Evolutionary conservation across 805 yeast species (phyloP).

Genomic region (Candida namnaoensis): DNA sequence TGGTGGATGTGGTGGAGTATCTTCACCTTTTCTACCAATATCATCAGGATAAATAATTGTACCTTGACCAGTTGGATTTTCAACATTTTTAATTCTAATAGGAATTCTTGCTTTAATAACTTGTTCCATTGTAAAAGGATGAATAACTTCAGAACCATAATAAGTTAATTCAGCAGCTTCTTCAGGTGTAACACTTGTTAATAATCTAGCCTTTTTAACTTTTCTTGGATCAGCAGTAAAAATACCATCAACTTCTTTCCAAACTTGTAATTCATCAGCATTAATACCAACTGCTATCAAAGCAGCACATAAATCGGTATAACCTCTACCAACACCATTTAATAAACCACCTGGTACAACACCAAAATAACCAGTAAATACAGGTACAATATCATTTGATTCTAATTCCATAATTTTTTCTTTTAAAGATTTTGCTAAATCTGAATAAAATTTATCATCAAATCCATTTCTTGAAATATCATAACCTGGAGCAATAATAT

Average conservation of each 20-base stretch:
- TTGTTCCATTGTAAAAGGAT: slow-evolving; percentile 99
- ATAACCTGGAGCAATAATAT: slow-evolving; percentile 56
- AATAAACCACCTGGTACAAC: slow-evolving; percentile 91
- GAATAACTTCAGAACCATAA: slow-evolving; percentile 96
- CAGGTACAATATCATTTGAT: slow-evolving; percentile 55
- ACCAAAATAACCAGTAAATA: slow-evolving; percentile 94
- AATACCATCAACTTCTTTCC: slow-evolving; percentile 99
- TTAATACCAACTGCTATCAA: slow-evolving; percentile 85
- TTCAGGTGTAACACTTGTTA: slow-evolving; percentile 90
- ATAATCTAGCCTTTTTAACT: slow-evolving; percentile 79
- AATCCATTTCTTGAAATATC: slow-evolving; percentile 46
- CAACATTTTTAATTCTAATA: slow-evolving; percentile 92
- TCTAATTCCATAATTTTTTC: slow-evolving; percentile 34
- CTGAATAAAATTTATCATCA: slow-evolving; percentile 57
- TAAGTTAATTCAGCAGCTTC: slow-evolving; percentile 98
- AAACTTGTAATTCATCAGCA: slow-evolving; percentile 92
- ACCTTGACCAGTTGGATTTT: slow-evolving; percentile 87
- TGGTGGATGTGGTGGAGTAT: slow-evolving; percentile 94
- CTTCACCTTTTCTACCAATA: slow-evolving; percentile 75
- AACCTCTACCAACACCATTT: slow-evolving; percentile 93
- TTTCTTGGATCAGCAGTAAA: slow-evolving; percentile 98
- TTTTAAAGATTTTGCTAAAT: slow-evolving; percentile 44
- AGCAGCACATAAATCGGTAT: slow-evolving; percentile 97
- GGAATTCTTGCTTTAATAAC: slow-evolving; percentile 95
- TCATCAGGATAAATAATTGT: slow-evolving; percentile 93